Percentiles rank a stretch among this genome's conserved stretches.
Conservation (phyloP, 805 yeast species). For the Huiozyma naganishii region DNA sequence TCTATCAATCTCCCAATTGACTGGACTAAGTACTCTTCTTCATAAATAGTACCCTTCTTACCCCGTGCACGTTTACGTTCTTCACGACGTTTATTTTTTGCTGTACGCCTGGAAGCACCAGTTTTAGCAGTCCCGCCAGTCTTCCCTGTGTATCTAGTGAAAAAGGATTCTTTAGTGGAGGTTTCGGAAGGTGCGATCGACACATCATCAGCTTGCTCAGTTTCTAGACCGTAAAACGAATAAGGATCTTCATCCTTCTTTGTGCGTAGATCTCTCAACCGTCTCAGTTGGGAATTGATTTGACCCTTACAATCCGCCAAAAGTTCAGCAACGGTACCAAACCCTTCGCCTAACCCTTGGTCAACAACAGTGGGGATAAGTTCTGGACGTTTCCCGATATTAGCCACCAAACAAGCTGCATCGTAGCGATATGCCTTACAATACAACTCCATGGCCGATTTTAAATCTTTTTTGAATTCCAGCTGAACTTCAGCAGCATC, state of each 20-base stretch:
- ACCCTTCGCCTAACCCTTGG: slow-evolving; percentile 73
- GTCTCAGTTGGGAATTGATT: slow-evolving; percentile 65
- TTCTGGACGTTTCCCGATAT: slow-evolving; percentile 33
- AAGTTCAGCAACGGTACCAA: slow-evolving; percentile 76
- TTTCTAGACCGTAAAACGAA: slow-evolving; percentile 65
- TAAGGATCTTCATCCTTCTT: slow-evolving; percentile 81
- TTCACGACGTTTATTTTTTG: slow-evolving; percentile 87
- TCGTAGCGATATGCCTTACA: slow-evolving; percentile 70
- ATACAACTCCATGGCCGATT: slow-evolving; percentile 52
- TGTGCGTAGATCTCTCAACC: slow-evolving; percentile 74
- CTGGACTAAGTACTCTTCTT: slow-evolving; percentile 84
- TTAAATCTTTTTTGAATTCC: slow-evolving; percentile 48
- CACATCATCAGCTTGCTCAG: slow-evolving; percentile 83
- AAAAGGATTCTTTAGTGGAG: slow-evolving; percentile 83
- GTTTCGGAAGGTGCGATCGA: slow-evolving; percentile 92
- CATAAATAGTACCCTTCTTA: slow-evolving; percentile 94
- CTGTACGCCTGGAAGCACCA: slow-evolving; percentile 86
- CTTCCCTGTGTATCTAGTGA: slow-evolving; percentile 93
- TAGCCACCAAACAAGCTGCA: slow-evolving; percentile 61
- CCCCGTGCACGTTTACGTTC: slow-evolving; percentile 95
- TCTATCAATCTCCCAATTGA: slow-evolving; percentile 84
- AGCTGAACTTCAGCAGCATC: slow-evolving; percentile 74
- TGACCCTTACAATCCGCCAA: slow-evolving; percentile 91
- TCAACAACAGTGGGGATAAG: slow-evolving; percentile 54
- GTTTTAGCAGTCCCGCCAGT: slow-evolving; percentile 94